Evolutionary conservation across 192 early-diverging fungal genomes (phyloP).

Genomic region (Martensiomyces pterosporus): DNA sequence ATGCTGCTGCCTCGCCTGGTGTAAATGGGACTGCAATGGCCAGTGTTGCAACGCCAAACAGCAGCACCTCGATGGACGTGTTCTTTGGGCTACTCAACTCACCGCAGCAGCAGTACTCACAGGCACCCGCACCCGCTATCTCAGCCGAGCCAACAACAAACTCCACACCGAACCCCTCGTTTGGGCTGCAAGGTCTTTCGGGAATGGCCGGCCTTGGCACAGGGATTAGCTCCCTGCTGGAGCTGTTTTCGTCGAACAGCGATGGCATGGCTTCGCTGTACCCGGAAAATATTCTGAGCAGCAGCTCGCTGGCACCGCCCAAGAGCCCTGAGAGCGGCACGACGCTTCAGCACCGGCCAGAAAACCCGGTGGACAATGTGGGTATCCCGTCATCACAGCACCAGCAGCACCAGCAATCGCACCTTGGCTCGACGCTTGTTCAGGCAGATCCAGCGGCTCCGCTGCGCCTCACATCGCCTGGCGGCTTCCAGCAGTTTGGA

Average conservation of each 20-base stretch:
- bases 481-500: slow-evolving; percentile 29
- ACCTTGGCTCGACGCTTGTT: neutral
- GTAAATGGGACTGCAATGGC: too few relatives aligned
- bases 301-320: slow-evolving; percentile 30
- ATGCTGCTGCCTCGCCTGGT: too few relatives aligned
- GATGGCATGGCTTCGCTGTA: slow-evolving; percentile 26
- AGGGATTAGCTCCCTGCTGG: slow-evolving; percentile 20
- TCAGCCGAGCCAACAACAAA: too few relatives aligned
- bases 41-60: too few relatives aligned
- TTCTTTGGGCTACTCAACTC: slow-evolving; percentile 17
- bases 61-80: slow-evolving; percentile 18
- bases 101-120: neutral
- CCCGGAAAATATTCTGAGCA: slow-evolving; percentile 33
- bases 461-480: slow-evolving; percentile 24
- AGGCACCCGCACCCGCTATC: neutral
- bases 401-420: neutral
- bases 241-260: slow-evolving; percentile 26
- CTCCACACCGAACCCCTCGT: too few relatives aligned
- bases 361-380: too few relatives aligned
- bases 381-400: slow-evolving; percentile 1
- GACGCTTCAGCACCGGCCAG: too few relatives aligned
- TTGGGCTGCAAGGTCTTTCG: slow-evolving; percentile 20
- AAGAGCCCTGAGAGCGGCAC: too few relatives aligned
- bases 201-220: slow-evolving; percentile 37
- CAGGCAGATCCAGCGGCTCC: slow-evolving; percentile 17